phyloP scores from a whole-genome alignment of 2,329 filamentous ascomycete genomes.

The Penicillium vulpinum region DNA sequence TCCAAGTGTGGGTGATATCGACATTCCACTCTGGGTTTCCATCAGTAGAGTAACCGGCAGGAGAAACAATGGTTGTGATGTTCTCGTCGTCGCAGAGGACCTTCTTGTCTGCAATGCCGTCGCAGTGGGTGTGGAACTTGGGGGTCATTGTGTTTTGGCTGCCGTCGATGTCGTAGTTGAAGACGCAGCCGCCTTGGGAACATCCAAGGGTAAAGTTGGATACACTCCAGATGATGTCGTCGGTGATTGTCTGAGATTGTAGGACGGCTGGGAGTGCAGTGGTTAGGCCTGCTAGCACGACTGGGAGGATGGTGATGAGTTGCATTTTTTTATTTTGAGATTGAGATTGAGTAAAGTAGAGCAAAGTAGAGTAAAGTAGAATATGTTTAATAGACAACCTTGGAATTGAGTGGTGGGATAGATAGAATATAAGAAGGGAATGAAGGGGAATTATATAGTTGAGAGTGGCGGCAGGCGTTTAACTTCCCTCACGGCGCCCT shows the following conservation, averaged over 20 bases:
- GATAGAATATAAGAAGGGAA: background rate
- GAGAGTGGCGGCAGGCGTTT: background rate
- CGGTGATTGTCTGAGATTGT: slow-evolving; percentile 13
- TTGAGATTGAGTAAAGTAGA: no score
- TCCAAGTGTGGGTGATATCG: slow-evolving; percentile 31
- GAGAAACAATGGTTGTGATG: slow-evolving; percentile 23
- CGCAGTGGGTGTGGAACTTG: slow-evolving; percentile 38
- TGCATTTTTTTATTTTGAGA: no score
- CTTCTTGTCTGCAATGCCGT: slow-evolving; percentile 24
- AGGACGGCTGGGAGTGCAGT: slow-evolving; percentile 19
- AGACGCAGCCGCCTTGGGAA: slow-evolving; percentile 36
- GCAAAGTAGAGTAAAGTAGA: no score
- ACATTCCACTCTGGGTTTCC: slow-evolving; percentile 29
- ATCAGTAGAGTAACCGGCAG: background rate
- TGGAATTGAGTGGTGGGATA: background rate
- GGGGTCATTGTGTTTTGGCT: slow-evolving; percentile 30
- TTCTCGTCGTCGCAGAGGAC: slow-evolving; percentile 30
- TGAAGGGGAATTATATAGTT: slow-evolving; percentile 9
- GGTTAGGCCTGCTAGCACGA: slow-evolving; percentile 27
- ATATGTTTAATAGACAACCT: no score
- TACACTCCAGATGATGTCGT: slow-evolving; percentile 32
- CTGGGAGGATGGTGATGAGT: slow-evolving; percentile 26
- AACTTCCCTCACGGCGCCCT: background rate
- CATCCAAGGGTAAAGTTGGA: slow-evolving; percentile 34
- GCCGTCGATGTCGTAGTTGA: slow-evolving; percentile 35